phyloP scores from a whole-genome alignment of 2,329 filamentous ascomycete genomes.

The Xylaria sp. region DNA sequence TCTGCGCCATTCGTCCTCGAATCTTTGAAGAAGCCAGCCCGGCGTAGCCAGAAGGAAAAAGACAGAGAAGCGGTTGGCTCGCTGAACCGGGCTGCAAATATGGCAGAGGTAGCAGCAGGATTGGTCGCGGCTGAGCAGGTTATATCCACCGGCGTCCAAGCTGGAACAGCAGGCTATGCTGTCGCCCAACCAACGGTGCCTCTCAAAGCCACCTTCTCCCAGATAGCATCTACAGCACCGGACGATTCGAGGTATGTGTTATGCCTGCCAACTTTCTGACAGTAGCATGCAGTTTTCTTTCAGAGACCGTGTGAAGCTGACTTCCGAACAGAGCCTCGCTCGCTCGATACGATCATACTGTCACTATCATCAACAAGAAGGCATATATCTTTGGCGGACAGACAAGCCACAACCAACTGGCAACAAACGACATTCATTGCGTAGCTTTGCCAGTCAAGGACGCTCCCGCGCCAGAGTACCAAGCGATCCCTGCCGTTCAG shows the following conservation, averaged over 20 bases:
- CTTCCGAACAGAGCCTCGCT: conserved; percentile 51
- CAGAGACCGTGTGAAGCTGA: background rate
- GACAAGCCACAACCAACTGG: conserved; percentile 53
- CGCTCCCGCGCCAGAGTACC: conserved; percentile 50
- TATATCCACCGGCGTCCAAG: conserved; percentile 55
- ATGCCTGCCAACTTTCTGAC: background rate
- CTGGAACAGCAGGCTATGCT: conserved; percentile 54
- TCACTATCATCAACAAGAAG: conserved; percentile 63
- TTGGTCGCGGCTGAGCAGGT: conserved; percentile 55
- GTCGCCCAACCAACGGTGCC: conserved; percentile 64
- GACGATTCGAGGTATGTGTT: conserved; percentile 47
- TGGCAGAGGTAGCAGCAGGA: conserved; percentile 56
- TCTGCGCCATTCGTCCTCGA: background rate
- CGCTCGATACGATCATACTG: conserved; percentile 61
- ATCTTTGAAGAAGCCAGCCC: background rate
- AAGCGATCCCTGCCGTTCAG: conserved; percentile 50
- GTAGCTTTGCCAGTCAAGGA: conserved; percentile 61
- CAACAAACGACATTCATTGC: conserved; percentile 56
- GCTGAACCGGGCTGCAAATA: conserved; percentile 33
- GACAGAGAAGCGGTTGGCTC: background rate
- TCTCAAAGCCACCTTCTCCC: conserved; percentile 59
- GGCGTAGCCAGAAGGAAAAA: background rate
- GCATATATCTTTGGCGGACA: conserved; percentile 68
- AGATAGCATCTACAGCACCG: conserved; percentile 54
- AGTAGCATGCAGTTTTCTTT: background rate